Conservation (phyloP, 163 green algal genomes). For the Chlorella variabilis region DNA sequence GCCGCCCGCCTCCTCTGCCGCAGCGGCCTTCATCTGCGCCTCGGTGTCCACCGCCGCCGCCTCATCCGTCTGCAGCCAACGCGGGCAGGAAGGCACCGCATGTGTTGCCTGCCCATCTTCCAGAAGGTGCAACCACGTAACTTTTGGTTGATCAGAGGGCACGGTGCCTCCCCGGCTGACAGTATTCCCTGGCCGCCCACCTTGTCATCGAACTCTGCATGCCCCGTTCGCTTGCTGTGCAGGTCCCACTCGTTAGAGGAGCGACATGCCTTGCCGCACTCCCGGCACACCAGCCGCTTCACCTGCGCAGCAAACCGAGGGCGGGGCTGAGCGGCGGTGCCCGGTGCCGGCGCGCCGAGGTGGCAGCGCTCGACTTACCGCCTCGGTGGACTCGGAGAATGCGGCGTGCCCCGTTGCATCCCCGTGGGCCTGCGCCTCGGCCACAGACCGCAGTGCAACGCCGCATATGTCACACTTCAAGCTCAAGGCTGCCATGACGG, state of each 20-base stretch:
- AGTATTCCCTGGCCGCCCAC: conserved; percentile 34
- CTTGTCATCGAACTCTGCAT: conserved; percentile 79
- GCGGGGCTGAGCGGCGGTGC: neutral
- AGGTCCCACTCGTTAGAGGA: conserved; percentile 76
- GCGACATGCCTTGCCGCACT: conserved; percentile 87
- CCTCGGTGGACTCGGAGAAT: conserved; percentile 75
- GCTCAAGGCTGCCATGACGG: conserved; percentile 14
- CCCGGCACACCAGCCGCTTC: conserved; percentile 71
- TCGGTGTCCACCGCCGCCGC: conserved; percentile 74
- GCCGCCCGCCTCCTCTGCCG: conserved; percentile 36
- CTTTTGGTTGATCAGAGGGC: too few species aligned
- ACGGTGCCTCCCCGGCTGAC: too few species aligned
- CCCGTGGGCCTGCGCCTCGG: conserved; percentile 60
- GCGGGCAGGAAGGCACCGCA: neutral
- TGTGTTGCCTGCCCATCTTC: too few species aligned
- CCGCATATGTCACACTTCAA: conserved; percentile 57
- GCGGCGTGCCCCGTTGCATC: conserved; percentile 66
- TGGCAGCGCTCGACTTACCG: conserved; percentile 44
- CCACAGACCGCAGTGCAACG: conserved; percentile 48
- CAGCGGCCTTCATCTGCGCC: conserved; percentile 69
- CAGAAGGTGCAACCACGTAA: too few species aligned
- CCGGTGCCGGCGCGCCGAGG: neutral
- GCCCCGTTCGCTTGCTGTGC: conserved; percentile 83
- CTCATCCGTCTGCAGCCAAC: conserved; percentile 52
- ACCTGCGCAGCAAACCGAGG: conserved; percentile 49